Evolutionary conservation across 208 protist genomes (phyloP), one percentile per base, ranked within the genome.

Genomic region (Wallacemonas sp.): DNA sequence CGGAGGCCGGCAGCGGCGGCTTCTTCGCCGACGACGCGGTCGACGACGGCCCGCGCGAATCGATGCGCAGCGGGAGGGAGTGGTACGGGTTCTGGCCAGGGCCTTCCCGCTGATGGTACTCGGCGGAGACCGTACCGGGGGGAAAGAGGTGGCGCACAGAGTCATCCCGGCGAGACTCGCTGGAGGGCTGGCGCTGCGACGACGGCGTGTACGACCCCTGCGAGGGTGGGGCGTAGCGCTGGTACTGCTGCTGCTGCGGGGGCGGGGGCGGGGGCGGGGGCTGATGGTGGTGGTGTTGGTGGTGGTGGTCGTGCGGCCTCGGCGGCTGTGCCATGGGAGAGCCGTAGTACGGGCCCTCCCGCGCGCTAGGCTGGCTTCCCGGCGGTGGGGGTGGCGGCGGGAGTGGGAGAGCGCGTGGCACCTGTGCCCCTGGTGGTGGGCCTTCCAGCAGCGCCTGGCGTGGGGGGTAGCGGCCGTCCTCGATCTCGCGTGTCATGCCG

Each of bases 11-110:
- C 14, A 14, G 36, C 36, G 6, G 36, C 36, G 36, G n/a, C 30
- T 39, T 33, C 26, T 17, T n/a, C 12, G 52, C 52, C 11, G 52
- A 58, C n/a, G 52, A 58, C 32, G 8, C 29, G 3, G 19, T 24
- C 52, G 52, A 58, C 32, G 52, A 58, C 3, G 52, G 52, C 16
- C 52, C 52, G 26, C 52, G 52, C 19, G 29, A 16, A n/a, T 58
- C 52, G 0, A 58, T 58, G 52, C 52, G 52, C 30, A 58, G 32
- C 9, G 52, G 52, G 14, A 58, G 52, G 3, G 52, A 58, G 52
- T 58, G 52, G 32, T 58, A 58, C 30, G 52, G 52, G n/a, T 58
- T 58, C n/a, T 58, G 52, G 2, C 52, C 52, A 24, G 52, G 52
- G 3, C 52, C 52, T 29, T 58, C 52, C 16, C 29, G 12, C 11